Conservation (phyloP, 306 rosid species). For the Mimosa bimucronata region DNA sequence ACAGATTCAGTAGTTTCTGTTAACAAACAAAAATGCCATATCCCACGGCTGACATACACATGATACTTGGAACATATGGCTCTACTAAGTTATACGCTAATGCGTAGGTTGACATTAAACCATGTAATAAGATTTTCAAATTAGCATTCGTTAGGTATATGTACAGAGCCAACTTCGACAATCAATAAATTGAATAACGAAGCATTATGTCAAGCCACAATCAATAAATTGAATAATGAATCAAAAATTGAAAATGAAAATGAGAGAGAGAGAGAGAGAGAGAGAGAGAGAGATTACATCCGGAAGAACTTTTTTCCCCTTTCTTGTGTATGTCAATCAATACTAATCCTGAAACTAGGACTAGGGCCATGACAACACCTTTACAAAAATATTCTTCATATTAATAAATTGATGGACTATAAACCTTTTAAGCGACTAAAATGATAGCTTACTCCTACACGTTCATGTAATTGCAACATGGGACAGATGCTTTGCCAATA, state of each 20-base stretch:
- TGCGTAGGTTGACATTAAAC: background rate
- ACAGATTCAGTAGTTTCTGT: background rate
- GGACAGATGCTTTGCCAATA: conserved; percentile 4
- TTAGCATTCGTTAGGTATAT: background rate
- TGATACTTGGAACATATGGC: background rate
- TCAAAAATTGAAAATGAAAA: no score
- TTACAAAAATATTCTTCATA: background rate
- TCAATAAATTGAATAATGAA: no score
- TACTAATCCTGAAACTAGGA: background rate
- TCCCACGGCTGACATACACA: background rate
- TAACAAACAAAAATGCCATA: background rate
- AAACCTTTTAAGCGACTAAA: background rate
- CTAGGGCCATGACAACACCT: background rate
- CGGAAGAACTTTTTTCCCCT: no score
- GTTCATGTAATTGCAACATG: background rate
- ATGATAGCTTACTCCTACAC: background rate
- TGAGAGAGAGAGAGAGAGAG: no score
- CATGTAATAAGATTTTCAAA: background rate
- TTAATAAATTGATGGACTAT: background rate
- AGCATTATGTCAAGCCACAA: conserved; percentile 7
- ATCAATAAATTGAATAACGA: background rate
- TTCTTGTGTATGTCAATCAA: no score
- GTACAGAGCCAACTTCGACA: background rate
- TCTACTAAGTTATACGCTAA: background rate
- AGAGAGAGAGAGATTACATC: no score